Base-by-base conservation (phyloP, 345 rosid species). In the Populus ilicifolia region DNA sequence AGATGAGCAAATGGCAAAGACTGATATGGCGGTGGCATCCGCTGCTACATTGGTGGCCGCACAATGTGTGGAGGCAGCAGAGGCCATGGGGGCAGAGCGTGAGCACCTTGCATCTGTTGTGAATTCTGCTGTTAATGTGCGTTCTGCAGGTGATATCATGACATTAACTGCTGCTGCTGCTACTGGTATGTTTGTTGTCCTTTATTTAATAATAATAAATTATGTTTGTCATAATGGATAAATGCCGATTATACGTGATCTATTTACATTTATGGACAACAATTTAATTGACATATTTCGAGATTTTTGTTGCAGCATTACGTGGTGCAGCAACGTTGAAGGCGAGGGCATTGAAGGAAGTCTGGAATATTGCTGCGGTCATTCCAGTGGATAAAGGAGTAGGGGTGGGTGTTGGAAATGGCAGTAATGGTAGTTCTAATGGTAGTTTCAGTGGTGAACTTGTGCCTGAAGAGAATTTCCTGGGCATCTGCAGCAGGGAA, bases 321-420 rank as follows among this genome's bases (percentile, higher is more conserved):
- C 88, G 98, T 48, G 99, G 98, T 38, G 96, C 91, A 0, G 95
- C 97, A 7, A 92, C 98, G 8, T 79, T 96, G 80, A 96, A 91
- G 88, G 99, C 94, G 2, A 86, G 94, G 72, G 86, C 91, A 2
- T 70, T 87, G 83, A 96, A 96, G 85, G 99, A 96, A 65, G 98
- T 93, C 52, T 92, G 99, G 98, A 93, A 96, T 81, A 81, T 93
- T 48, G 99, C 99, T 1, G 87, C 99, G 0, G 98, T 93, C 12
- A 96, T 93, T 56, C 99, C 99, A 1, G 92, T 92, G 77, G 98
- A 93, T 43, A 93, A 88, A 80, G 93, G 92, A 67, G 48, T 81
- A 13, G 86, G 81, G 52, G 85, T 23, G 5, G 84, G 64, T 67
- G 66, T 36, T 23, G 88, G 84, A 50, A 82, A 80, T 69, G 88